Percentiles rank a stretch among this genome's conserved stretches.
Evolutionary conservation across 768 basidiomycete species (phyloP).

Genomic region (Suillus spraguei): DNA sequence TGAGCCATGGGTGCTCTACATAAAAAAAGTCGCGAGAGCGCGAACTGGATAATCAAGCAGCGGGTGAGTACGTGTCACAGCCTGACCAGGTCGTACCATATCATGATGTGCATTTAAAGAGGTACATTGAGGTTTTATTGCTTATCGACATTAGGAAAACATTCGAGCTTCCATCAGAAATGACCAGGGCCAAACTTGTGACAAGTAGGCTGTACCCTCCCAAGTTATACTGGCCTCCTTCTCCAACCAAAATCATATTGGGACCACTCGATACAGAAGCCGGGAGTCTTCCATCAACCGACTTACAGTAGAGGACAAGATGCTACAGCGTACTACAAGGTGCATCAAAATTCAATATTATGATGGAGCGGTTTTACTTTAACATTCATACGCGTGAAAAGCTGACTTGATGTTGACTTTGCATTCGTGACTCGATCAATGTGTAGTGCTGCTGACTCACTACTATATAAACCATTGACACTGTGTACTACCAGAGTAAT

Average conservation of each 20-base stretch:
- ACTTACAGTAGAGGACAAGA: background rate
- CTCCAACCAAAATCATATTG: conserved; percentile 6
- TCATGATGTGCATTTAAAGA: too few relatives aligned
- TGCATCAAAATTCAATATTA: background rate
- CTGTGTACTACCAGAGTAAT: background rate
- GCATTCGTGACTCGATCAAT: too few relatives aligned
- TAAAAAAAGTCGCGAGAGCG: background rate
- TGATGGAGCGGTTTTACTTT: background rate
- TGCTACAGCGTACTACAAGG: background rate
- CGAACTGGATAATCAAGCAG: background rate
- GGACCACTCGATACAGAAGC: background rate
- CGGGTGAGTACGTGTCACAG: background rate
- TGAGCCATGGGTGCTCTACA: background rate
- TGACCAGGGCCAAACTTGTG: conserved; percentile 22
- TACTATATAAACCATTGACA: background rate
- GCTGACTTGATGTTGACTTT: background rate
- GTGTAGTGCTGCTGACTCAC: background rate
- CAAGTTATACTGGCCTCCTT: conserved; percentile 26
- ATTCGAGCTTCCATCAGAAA: conserved; percentile 31
- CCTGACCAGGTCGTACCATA: background rate
- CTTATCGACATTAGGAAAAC: conserved; percentile 24
- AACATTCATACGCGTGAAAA: background rate
- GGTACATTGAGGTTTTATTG: conserved; percentile 26
- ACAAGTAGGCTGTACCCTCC: conserved; percentile 31
- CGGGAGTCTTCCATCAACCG: background rate